Evolutionary conservation across 768 basidiomycete genomes (phyloP).

Genomic region (Tulasnella sp.): DNA sequence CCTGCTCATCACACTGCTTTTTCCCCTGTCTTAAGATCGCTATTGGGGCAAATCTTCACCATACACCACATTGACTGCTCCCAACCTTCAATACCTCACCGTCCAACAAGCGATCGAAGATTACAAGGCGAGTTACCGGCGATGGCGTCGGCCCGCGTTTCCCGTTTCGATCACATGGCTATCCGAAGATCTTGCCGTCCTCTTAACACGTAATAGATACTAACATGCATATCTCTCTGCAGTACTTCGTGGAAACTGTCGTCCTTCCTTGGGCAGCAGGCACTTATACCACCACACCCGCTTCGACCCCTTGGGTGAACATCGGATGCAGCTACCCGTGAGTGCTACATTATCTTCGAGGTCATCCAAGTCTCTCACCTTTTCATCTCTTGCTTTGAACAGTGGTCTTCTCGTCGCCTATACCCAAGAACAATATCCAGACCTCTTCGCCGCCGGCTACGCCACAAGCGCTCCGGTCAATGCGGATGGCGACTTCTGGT

Average conservation of each 20-base stretch:
- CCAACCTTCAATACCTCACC: slow-evolving; percentile 6
- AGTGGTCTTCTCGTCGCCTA: slow-evolving; percentile 25
- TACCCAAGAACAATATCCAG: slow-evolving; percentile 18
- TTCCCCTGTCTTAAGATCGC: slow-evolving; percentile 10
- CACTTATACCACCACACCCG: not conserved
- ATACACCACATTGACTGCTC: not conserved
- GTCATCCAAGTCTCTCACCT: not conserved
- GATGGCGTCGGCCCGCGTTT: not conserved
- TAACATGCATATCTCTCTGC: not conserved
- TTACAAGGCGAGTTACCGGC: slow-evolving; percentile 2
- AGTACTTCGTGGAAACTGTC: slow-evolving; percentile 26
- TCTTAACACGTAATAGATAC: not conserved
- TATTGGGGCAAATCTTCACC: slow-evolving; percentile 24
- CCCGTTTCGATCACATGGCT: not conserved
- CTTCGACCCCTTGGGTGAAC: slow-evolving; percentile 8
- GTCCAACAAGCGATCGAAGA: slow-evolving; percentile 3
- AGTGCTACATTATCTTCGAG: not conserved
- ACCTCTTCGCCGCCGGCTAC: slow-evolving; percentile 24
- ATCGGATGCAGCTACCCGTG: slow-evolving; percentile 21
- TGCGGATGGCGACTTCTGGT: slow-evolving; percentile 27
- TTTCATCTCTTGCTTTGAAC: not conserved
- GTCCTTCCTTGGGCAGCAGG: not conserved
- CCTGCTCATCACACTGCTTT: not conserved
- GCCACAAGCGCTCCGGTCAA: slow-evolving; percentile 25
- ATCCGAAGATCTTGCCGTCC: not conserved